A percentile compares a stretch with the other conserved stretches of the same genome.
Conservation (phyloP, 768 basidiomycete genomes). For the Galerina sulciceps region DNA sequence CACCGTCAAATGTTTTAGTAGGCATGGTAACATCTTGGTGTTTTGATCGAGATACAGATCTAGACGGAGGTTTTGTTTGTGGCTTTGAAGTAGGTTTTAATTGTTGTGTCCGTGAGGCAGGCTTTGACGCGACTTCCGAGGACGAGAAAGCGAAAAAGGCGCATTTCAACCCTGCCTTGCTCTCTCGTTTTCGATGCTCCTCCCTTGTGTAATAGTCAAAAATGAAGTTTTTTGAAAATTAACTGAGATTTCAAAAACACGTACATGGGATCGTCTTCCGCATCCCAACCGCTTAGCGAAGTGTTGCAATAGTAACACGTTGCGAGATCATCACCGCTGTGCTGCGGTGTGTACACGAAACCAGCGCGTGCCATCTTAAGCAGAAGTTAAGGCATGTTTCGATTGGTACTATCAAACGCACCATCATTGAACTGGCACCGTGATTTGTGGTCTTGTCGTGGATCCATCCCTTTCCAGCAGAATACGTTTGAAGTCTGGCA, state of each 20-base stretch:
- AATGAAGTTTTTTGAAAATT: neutral
- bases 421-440: slow-evolving; percentile 75
- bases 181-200: slow-evolving; percentile 73
- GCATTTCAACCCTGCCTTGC: slow-evolving; percentile 47
- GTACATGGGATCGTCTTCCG: slow-evolving; percentile 85
- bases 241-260: slow-evolving; percentile 26
- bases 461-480: slow-evolving; percentile 60
- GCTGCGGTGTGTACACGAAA: slow-evolving; percentile 78
- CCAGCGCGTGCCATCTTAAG: slow-evolving; percentile 87
- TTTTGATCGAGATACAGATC: slow-evolving; percentile 31
- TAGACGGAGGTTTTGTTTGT: slow-evolving; percentile 34
- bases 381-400: slow-evolving; percentile 1
- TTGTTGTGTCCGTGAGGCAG: slow-evolving; percentile 28
- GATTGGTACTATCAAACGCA: slow-evolving; percentile 21
- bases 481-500: slow-evolving; percentile 72
- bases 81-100: slow-evolving; percentile 34
- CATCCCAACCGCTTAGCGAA: slow-evolving; percentile 85
- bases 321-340: slow-evolving; percentile 74
- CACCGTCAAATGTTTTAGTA: slow-evolving; percentile 45
- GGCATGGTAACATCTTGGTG: slow-evolving; percentile 40
- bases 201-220: slow-evolving; percentile 45
- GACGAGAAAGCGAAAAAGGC: slow-evolving; percentile 41
- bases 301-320: slow-evolving; percentile 87
- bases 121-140: slow-evolving; percentile 23
- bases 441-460: slow-evolving; percentile 68